Evolutionary conservation across 495 filamentous ascomycete genomes (phyloP).

Genomic region (Tetracladium marchalianum): DNA sequence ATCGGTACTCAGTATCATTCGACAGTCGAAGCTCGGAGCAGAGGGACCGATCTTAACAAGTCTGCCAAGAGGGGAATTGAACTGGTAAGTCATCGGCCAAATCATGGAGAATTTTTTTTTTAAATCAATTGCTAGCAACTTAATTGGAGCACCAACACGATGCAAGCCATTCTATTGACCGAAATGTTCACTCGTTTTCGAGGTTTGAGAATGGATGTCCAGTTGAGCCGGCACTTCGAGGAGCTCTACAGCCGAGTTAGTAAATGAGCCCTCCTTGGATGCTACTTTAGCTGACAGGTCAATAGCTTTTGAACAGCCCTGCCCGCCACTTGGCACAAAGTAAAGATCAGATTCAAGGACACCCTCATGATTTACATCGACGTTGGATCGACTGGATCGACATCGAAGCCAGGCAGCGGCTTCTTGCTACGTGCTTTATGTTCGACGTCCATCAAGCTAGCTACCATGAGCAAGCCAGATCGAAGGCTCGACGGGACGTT

Average conservation of each 20-base stretch:
- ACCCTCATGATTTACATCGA: neutral
- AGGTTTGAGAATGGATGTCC: constrained; percentile 33
- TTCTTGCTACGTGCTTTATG: constrained; percentile 39
- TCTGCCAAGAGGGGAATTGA: constrained; percentile 11
- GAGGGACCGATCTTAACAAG: constrained; percentile 14
- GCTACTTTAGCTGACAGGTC: constrained; percentile 3
- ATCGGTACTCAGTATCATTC: constrained; percentile 20
- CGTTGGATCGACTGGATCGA: constrained; percentile 38
- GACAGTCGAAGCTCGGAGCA: constrained; percentile 12
- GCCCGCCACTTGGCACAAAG: neutral
- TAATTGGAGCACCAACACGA: constrained; percentile 30
- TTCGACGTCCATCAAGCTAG: constrained; percentile 39
- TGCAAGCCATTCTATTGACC: constrained; percentile 46
- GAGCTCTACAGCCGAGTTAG: constrained; percentile 42
- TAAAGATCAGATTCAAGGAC: neutral
- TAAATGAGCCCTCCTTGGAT: constrained; percentile 21
- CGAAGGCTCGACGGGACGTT: constrained; percentile 1
- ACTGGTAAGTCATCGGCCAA: constrained; percentile 7
- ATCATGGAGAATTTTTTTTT: neutral
- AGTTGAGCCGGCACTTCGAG: constrained; percentile 37
- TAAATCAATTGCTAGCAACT: constrained; percentile 2
- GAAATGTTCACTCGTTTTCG: constrained; percentile 44
- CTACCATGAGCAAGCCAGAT: constrained; percentile 36
- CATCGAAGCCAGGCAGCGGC: constrained; percentile 36
- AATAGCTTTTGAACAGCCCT: constrained; percentile 6